These are phyloP conservation scores for Populus ilicifolia DNA, from an alignment of 345 rosid genomes.

Conservation along the genomic window DNA sequence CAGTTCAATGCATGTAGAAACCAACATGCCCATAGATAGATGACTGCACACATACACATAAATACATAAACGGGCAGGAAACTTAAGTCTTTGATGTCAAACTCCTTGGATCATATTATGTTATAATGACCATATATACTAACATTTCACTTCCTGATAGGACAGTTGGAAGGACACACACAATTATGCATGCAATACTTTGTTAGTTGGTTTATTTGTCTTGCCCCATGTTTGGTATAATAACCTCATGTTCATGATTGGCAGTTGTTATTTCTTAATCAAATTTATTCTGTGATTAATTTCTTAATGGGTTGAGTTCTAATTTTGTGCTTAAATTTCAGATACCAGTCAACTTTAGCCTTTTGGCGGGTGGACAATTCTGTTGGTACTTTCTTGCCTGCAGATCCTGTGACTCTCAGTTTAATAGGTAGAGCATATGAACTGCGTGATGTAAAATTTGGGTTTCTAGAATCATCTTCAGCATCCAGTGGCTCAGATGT, in stretches of 20 bases:
- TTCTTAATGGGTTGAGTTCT: background rate
- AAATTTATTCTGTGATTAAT: background rate
- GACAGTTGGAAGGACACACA: no score
- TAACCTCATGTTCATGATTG: background rate
- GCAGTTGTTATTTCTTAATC: background rate
- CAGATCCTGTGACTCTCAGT: conserved; percentile 48
- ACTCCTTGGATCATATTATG: no score
- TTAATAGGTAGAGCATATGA: conserved; percentile 68
- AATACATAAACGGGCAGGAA: no score
- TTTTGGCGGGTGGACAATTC: conserved; percentile 94
- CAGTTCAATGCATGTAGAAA: background rate
- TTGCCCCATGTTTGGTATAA: background rate
- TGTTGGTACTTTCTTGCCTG: conserved; percentile 82
- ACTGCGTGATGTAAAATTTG: conserved; percentile 61
- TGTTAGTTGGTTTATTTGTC: background rate
- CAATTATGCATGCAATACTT: background rate
- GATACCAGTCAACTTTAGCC: conserved; percentile 56
- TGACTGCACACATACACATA: no score
- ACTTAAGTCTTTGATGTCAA: no score
- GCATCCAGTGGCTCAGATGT: conserved; percentile 32
- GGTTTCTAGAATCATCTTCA: conserved; percentile 42
- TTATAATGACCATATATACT: no score
- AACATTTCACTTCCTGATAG: no score
- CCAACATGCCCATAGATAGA: no score
- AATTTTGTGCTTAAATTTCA: conserved; percentile 27